Evolutionary conservation across 2,329 filamentous ascomycete species (phyloP).

Genomic region (Apiospora rasikravindrae): DNA sequence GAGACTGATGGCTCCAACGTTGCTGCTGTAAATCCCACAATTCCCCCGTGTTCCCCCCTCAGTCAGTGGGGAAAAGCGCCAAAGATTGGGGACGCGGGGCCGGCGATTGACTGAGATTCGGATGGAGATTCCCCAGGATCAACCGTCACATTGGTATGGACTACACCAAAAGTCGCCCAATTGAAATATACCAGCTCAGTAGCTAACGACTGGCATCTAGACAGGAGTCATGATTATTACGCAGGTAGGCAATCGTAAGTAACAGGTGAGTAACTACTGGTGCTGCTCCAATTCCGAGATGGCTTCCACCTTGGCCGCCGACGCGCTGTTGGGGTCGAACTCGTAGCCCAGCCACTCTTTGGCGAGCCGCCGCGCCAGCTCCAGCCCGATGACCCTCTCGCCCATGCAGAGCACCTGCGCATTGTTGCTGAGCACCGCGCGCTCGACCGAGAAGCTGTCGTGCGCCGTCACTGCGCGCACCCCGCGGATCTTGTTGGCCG

Average conservation of each 20-base stretch:
- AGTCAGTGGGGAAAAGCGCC: not conserved
- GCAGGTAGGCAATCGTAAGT: not conserved
- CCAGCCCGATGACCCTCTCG: slow-evolving; percentile 80
- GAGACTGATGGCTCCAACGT: not conserved
- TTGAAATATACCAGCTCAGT: not conserved
- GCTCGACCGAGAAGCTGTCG: slow-evolving; percentile 83
- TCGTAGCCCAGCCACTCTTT: slow-evolving; percentile 85
- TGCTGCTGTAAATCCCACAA: not conserved
- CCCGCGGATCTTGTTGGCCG: slow-evolving; percentile 87
- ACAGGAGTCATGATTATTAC: not conserved
- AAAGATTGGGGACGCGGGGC: not conserved
- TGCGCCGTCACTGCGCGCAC: slow-evolving; percentile 89
- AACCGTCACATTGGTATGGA: not conserved
- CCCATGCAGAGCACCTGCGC: slow-evolving; percentile 88
- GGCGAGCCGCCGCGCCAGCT: slow-evolving; percentile 77
- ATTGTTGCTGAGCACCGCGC: slow-evolving; percentile 81
- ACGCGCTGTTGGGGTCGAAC: slow-evolving; percentile 70
- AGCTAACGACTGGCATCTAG: not conserved
- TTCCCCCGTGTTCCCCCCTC: not conserved
- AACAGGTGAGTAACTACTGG: not conserved
- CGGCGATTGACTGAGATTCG: not conserved
- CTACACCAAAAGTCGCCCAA: not conserved
- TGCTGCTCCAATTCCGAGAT: slow-evolving; percentile 47
- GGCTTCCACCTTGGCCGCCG: slow-evolving; percentile 51
- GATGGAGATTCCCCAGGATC: not conserved